A percentile compares a stretch with the other conserved stretches of the same genome.
phyloP scores from a whole-genome alignment of 257 asterid species.

The Eucommia ulmoides region DNA sequence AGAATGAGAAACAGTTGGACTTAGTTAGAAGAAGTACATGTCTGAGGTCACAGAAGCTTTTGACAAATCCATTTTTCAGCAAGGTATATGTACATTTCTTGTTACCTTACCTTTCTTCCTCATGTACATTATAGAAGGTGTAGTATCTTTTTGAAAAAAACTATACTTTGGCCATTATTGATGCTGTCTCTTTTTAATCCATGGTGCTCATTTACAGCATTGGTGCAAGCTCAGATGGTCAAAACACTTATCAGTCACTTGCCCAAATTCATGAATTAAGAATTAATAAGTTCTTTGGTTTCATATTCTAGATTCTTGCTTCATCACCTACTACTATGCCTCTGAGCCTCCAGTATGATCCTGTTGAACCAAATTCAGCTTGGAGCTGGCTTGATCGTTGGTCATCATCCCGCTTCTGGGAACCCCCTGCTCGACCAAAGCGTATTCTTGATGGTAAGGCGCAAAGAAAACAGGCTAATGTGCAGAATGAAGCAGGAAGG shows the following conservation, averaged over 20 bases:
- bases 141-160: too few relatives aligned
- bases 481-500: conserved; percentile 35
- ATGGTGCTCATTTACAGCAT: not conserved
- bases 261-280: conserved; percentile 2
- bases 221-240: not conserved
- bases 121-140: not conserved
- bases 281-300: conserved; percentile 9
- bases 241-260: not conserved
- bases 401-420: conserved; percentile 74
- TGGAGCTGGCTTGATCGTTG: conserved; percentile 88
- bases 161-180: not conserved
- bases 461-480: conserved; percentile 37
- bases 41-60: conserved; percentile 32
- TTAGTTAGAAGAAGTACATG: conserved; percentile 17
- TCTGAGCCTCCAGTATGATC: conserved; percentile 76
- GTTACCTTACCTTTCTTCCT: not conserved
- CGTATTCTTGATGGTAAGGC: conserved; percentile 29
- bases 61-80: conserved; percentile 40
- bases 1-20: conserved; percentile 27
- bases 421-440: conserved; percentile 35
- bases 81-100: conserved; percentile 41
- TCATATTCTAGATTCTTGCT: conserved; percentile 50
- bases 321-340: conserved; percentile 68
- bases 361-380: conserved; percentile 63
- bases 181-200: not conserved